A percentile compares a stretch with the other conserved stretches of the same genome.
phyloP scores from a whole-genome alignment of 1,284 basidiomycete species.

The Tilletia walkeri region DNA sequence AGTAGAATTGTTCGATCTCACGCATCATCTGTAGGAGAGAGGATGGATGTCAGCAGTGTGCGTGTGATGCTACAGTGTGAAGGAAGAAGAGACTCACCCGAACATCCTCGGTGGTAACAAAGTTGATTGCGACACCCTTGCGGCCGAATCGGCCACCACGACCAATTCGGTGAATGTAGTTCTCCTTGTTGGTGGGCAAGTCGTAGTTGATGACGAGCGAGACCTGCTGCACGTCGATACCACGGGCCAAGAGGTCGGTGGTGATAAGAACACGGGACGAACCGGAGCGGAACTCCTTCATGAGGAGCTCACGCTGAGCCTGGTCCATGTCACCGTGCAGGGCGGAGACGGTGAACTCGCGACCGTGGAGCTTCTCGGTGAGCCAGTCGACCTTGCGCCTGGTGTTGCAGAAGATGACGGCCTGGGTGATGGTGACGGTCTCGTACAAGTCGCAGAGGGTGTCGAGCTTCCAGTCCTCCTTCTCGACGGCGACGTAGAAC shows the following conservation, averaged over 20 bases:
- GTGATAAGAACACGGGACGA: conserved; percentile 59
- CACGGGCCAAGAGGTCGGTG: conserved; percentile 91
- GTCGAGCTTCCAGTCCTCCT: conserved; percentile 99
- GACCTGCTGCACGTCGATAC: conserved; percentile 98
- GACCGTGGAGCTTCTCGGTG: conserved; percentile 92
- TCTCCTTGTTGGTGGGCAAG: conserved; percentile 88
- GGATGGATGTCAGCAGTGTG: not conserved
- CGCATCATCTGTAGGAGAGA: conserved; percentile 31
- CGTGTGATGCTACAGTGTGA: not conserved
- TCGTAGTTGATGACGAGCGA: conserved; percentile 98
- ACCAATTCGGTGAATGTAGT: conserved; percentile 97
- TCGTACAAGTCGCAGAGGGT: conserved; percentile 95
- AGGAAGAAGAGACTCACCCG: conserved; percentile 57
- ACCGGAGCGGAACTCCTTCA: conserved; percentile 95
- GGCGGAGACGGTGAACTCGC: conserved; percentile 49
- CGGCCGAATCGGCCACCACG: conserved; percentile 90
- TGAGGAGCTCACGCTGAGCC: conserved; percentile 96
- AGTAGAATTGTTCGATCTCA: conserved; percentile 53
- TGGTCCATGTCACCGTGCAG: conserved; percentile 97
- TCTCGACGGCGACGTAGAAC: conserved; percentile 99
- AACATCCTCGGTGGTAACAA: conserved; percentile 70
- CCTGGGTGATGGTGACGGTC: conserved; percentile 97
- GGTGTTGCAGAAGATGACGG: conserved; percentile 99
- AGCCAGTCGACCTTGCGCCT: conserved; percentile 99
- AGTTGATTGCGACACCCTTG: conserved; percentile 68